Conservation (phyloP, 208 protist genomes). For the Lotmaria passim region DNA sequence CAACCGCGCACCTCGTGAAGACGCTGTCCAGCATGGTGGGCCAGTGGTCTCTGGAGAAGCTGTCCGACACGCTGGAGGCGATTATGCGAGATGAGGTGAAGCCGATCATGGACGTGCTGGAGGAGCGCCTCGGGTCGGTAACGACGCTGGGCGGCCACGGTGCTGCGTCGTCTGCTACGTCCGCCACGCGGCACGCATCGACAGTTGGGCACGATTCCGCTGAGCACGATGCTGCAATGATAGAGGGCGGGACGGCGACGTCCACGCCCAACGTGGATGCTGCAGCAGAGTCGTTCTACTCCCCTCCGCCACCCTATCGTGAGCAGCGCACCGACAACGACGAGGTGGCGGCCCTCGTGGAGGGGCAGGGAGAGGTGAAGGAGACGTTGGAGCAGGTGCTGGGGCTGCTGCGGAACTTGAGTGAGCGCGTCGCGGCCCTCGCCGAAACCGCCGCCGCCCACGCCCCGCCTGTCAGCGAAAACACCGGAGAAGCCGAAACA, state of each 20-base stretch:
- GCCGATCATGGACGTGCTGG: conserved; percentile 47
- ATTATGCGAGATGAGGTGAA: conserved; percentile 44
- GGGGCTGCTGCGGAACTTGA: conserved; percentile 26
- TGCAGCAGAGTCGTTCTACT: neutral
- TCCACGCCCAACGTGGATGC: neutral
- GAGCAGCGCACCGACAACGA: neutral
- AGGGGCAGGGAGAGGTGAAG: conserved; percentile 8
- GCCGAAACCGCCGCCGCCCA: neutral
- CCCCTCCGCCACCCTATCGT: neutral
- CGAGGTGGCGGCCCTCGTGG: neutral
- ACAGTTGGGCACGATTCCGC: neutral
- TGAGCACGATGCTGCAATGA: neutral
- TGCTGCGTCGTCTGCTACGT: neutral
- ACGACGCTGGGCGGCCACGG: neutral
- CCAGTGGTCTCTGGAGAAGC: conserved; percentile 63
- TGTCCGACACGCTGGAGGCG: conserved; percentile 57
- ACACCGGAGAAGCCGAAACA: neutral
- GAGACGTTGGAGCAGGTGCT: conserved; percentile 9
- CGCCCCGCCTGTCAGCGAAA: neutral
- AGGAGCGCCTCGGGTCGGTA: conserved; percentile 24
- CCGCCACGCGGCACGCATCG: neutral
- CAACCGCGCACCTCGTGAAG: conserved; percentile 60
- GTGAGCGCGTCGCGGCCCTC: conserved; percentile 12
- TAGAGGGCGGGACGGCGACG: neutral
- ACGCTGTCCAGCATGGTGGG: conserved; percentile 61